Evolutionary conservation across 441 rosid species (phyloP), one percentile per base, ranked within the genome.

Genomic region (Gossypium schwendimanii): DNA sequence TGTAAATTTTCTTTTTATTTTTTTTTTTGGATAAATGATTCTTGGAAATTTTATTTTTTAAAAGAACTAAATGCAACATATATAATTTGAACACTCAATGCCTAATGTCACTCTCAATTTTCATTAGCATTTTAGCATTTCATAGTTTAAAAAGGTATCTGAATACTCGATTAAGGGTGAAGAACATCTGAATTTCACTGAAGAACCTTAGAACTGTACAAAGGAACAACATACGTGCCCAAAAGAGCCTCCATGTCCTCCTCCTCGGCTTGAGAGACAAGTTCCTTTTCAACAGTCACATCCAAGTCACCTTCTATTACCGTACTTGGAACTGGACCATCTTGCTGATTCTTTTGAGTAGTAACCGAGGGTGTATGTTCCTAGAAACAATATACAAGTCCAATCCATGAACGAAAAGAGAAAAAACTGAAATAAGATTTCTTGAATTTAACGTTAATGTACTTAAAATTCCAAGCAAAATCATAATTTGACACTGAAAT

Each of bases 241-340:
- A 95, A 82, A 73, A 95, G 95, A 78, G 97, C 97, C 83, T 95
- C 99, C 96, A 91, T 90, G 78, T 95, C 98, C 84, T 93, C 98
- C 84, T 96, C 98, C 86, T 93, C 98, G 1, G 89, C 97, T 81
- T 96, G 99, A 73, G 98, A 93, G 75, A 96, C 99, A 41, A 96
- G 86, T 72, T 93, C 99, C 72, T 80, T 58, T 83, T 96, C 98
- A 79, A 96, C 94, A 73, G 90, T 88, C 75, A 96, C 98, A 84
- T 91, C 86, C 83, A 91, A 63, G 64, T 90, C 97, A 73, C 80
- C 84, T 83, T 88, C 96, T 69, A 85, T 76, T 64, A 79, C 87
- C 63, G 84, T 49, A 84, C 84, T 84, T 73, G 69, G 79, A 77
- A 87, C 86, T 77, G 93, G 94, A 78, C 88, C 97, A 31, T 89